These are phyloP conservation scores for Apiospora kogelbergensis DNA, from an alignment of 2,329 filamentous ascomycete species.

Conservation along the genomic window DNA sequence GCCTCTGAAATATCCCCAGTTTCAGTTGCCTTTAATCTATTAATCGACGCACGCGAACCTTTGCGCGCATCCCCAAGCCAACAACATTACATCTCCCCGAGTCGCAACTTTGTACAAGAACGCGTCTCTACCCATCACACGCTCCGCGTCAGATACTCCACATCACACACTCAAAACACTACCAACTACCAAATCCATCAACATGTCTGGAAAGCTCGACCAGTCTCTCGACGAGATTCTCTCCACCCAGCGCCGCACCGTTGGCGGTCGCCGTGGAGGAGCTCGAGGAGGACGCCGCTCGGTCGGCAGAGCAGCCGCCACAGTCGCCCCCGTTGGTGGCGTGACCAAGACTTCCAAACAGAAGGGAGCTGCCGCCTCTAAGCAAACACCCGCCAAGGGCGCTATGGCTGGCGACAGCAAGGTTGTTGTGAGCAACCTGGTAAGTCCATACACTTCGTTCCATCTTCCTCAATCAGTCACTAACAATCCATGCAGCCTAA, in stretches of 20 bases:
- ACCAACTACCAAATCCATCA: background rate
- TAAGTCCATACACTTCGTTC: constrained; percentile 49
- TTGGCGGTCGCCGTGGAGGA: constrained; percentile 49
- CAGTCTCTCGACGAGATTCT: constrained; percentile 97
- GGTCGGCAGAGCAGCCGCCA: constrained; percentile 53
- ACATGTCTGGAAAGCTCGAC: constrained; percentile 92
- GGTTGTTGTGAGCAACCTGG: constrained; percentile 97
- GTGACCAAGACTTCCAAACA: constrained; percentile 75
- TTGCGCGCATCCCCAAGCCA: background rate
- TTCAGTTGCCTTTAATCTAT: background rate
- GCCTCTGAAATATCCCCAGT: background rate
- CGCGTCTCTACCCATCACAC: background rate
- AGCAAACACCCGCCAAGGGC: constrained; percentile 65
- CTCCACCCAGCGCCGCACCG: constrained; percentile 67
- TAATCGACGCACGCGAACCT: background rate
- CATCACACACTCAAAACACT: background rate
- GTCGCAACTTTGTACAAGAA: background rate
- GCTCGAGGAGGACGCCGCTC: constrained; percentile 44
- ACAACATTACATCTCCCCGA: background rate
- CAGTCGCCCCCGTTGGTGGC: constrained; percentile 78
- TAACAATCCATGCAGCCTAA: constrained; percentile 61
- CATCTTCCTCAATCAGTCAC: constrained; percentile 1
- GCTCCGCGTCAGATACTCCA: background rate
- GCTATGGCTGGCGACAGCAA: constrained; percentile 77
- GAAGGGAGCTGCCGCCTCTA: constrained; percentile 57